Conservation (phyloP, 2,329 filamentous ascomycete species). For the Cercospora nicotianae region DNA sequence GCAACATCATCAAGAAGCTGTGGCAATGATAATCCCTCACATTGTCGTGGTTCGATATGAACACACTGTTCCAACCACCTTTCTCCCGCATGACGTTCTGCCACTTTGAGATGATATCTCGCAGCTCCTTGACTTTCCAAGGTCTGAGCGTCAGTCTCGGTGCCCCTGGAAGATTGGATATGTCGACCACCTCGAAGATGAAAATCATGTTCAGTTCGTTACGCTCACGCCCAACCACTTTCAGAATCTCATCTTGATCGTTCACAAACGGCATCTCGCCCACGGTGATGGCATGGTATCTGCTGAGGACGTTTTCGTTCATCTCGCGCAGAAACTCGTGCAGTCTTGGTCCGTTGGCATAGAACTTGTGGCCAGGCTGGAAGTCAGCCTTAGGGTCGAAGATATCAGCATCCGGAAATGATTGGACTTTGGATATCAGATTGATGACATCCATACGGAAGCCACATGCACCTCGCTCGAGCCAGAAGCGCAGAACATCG, state of each 20-base stretch:
- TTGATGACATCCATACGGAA: constrained; percentile 53
- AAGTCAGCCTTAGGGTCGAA: constrained; percentile 45
- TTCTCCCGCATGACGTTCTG: constrained; percentile 51
- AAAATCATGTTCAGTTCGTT: constrained; percentile 53
- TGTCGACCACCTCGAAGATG: constrained; percentile 49
- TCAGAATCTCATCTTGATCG: constrained; percentile 47
- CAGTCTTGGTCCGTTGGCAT: constrained; percentile 58
- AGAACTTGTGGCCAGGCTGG: constrained; percentile 52
- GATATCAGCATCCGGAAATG: constrained; percentile 46
- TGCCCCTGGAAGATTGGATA: constrained; percentile 38
- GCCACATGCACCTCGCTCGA: constrained; percentile 47
- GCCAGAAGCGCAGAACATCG: constrained; percentile 51
- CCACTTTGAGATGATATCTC: constrained; percentile 40
- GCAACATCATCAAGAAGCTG: not conserved
- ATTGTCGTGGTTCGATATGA: constrained; percentile 55
- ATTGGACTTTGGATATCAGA: constrained; percentile 48
- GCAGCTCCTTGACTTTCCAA: constrained; percentile 42
- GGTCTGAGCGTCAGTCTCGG: constrained; percentile 42
- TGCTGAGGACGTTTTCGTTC: constrained; percentile 53
- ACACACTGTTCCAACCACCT: constrained; percentile 54
- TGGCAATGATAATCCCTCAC: not conserved
- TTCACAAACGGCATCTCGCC: constrained; percentile 61
- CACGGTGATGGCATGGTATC: constrained; percentile 60
- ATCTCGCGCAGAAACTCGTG: constrained; percentile 60
- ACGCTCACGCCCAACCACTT: constrained; percentile 43